These are phyloP conservation scores for Globisporangium viniferum DNA, from an alignment of 352 stramenopile genomes.

Conservation along the genomic window DNA sequence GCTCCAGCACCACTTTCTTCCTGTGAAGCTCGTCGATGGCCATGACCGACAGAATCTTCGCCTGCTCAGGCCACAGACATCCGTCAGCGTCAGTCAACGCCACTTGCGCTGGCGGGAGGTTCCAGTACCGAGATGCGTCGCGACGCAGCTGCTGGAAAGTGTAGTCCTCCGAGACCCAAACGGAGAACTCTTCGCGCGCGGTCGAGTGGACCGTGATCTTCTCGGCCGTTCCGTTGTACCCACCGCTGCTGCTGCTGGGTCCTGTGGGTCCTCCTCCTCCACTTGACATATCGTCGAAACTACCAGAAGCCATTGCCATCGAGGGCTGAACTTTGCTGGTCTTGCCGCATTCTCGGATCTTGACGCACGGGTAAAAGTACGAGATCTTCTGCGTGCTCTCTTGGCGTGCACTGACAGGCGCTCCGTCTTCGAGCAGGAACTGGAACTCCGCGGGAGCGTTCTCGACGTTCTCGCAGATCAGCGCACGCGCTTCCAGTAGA, in stretches of 20 bases:
- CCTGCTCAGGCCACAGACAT: slow-evolving; percentile 76
- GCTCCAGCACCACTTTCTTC: slow-evolving; percentile 52
- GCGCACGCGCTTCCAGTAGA: slow-evolving; percentile 46
- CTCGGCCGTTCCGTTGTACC: slow-evolving; percentile 21
- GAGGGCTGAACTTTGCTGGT: slow-evolving; percentile 8
- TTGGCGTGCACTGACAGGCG: slow-evolving; percentile 54
- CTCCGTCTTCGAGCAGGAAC: slow-evolving; percentile 67
- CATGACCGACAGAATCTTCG: slow-evolving; percentile 66
- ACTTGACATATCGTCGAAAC: neutral
- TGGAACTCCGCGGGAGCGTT: slow-evolving; percentile 62
- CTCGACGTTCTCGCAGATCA: slow-evolving; percentile 72
- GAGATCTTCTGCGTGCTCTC: slow-evolving; percentile 55
- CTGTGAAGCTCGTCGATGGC: slow-evolving; percentile 38
- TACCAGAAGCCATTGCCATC: neutral
- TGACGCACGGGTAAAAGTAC: slow-evolving; percentile 67
- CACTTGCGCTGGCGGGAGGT: slow-evolving; percentile 39
- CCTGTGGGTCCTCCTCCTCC: neutral
- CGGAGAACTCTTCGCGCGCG: slow-evolving; percentile 56
- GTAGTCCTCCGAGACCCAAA: slow-evolving; percentile 68
- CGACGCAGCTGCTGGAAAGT: slow-evolving; percentile 73
- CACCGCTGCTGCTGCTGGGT: slow-evolving; percentile 1
- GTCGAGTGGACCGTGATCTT: slow-evolving; percentile 52
- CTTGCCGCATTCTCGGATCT: slow-evolving; percentile 50
- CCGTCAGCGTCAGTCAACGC: slow-evolving; percentile 54
- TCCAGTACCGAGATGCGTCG: slow-evolving; percentile 72